phyloP scores from a whole-genome alignment of 179 eudicot genomes.

The Corrigiola litoralis region DNA sequence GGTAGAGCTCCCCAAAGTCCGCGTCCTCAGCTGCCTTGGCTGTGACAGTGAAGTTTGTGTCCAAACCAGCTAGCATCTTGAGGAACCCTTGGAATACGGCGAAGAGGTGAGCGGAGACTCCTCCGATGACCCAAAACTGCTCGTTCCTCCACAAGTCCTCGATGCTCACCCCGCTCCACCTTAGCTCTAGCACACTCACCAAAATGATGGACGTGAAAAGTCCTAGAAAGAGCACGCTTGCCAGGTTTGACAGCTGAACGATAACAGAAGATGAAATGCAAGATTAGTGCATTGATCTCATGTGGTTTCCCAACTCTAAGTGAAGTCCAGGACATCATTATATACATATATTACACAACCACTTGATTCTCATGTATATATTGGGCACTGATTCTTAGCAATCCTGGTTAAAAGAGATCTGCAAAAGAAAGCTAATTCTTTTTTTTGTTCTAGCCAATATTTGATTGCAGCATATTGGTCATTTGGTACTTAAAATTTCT shows the following conservation, averaged over 20 bases:
- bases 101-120: slow-evolving; percentile 44
- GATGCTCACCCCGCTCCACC: slow-evolving; percentile 48
- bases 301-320: no score
- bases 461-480: no score
- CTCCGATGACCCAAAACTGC: slow-evolving; percentile 53
- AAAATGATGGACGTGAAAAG: slow-evolving; percentile 47
- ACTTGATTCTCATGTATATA: no score
- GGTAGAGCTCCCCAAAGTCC: slow-evolving; percentile 43
- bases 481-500: no score
- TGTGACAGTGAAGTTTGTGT: slow-evolving; percentile 52
- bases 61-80: slow-evolving; percentile 41
- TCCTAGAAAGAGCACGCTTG: slow-evolving; percentile 45
- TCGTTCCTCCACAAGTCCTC: slow-evolving; percentile 51
- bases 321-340: no score
- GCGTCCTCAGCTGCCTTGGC: slow-evolving; percentile 40
- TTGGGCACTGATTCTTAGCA: no score
- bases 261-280: background rate
- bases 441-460: no score
- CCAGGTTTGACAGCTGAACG: slow-evolving; percentile 42
- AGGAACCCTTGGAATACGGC: slow-evolving; percentile 54
- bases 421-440: no score
- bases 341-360: no score
- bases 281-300: background rate
- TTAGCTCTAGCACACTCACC: slow-evolving; percentile 39
- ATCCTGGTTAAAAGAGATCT: no score